phyloP scores from a whole-genome alignment of 257 asterid species.

The Anisodus acutangulus region DNA sequence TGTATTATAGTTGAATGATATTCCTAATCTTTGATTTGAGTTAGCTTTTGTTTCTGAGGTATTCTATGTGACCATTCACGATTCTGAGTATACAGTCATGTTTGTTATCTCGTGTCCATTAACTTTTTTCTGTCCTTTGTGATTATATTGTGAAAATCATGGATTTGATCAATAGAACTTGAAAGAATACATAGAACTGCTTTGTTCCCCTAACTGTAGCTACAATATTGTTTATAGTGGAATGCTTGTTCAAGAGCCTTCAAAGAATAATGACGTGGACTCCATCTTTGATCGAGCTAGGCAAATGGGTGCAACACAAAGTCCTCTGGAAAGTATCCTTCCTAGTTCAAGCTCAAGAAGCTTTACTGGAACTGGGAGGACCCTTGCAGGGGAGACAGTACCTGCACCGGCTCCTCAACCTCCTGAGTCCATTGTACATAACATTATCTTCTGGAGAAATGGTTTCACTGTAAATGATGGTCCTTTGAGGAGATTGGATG shows the following conservation, averaged over 20 bases:
- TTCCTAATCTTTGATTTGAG: neutral
- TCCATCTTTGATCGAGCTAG: slow-evolving; percentile 52
- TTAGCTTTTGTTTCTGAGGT: neutral
- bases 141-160: neutral
- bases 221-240: slow-evolving; percentile 56
- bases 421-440: slow-evolving; percentile 73
- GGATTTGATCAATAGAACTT: neutral
- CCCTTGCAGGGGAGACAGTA: slow-evolving; percentile 67
- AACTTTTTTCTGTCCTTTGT: neutral
- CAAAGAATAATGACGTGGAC: slow-evolving; percentile 51
- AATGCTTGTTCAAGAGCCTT: slow-evolving; percentile 60
- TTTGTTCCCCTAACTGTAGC: neutral
- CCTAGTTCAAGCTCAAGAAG: slow-evolving; percentile 76
- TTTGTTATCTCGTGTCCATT: neutral
- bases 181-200: neutral
- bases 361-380: slow-evolving; percentile 83
- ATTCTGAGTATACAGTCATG: neutral
- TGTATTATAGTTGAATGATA: neutral
- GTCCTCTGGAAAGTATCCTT: slow-evolving; percentile 55
- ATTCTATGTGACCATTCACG: neutral
- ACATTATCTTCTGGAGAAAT: slow-evolving; percentile 92
- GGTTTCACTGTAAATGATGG: slow-evolving; percentile 92
- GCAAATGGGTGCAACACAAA: slow-evolving; percentile 70
- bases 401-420: slow-evolving; percentile 65
- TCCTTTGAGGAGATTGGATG: slow-evolving; percentile 88